Evolutionary conservation across 176 grass and related monocot genomes (phyloP).

Genomic region (Triticum turgidum): DNA sequence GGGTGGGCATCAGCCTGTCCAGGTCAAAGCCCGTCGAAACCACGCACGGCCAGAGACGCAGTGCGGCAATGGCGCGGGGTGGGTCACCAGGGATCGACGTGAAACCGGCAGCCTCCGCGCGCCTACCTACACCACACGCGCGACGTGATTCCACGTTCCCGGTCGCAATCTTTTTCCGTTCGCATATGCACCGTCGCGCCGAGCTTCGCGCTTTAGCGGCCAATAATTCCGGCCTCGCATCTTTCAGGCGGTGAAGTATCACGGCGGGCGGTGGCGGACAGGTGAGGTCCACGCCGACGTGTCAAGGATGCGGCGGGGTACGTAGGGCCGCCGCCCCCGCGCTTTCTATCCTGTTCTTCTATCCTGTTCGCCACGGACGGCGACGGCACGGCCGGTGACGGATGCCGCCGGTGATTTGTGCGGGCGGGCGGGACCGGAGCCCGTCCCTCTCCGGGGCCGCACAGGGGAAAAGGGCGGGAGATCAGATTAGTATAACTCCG

Average conservation of each 20-base stretch:
- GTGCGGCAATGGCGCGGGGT: background rate
- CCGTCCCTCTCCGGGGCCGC: conserved; percentile 1
- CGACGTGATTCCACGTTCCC: background rate
- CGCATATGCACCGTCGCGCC: background rate
- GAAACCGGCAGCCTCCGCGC: conserved; percentile 31
- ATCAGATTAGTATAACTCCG: conserved; percentile 7
- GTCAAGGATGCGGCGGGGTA: background rate
- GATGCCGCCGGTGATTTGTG: background rate
- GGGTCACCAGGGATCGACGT: conserved; percentile 10
- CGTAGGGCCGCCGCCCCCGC: background rate
- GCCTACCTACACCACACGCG: conserved; percentile 12
- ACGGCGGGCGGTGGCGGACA: background rate
- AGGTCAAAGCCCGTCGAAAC: background rate
- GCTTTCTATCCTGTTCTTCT: conserved; percentile 48
- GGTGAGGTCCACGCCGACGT: conserved; percentile 21
- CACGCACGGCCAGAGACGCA: background rate
- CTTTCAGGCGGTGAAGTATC: background rate
- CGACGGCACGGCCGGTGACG: conserved; percentile 16
- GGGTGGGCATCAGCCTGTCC: background rate
- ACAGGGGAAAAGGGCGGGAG: background rate
- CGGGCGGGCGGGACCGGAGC: background rate
- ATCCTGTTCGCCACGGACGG: conserved; percentile 37
- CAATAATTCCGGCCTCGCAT: conserved; percentile 12
- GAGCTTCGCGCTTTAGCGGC: background rate
- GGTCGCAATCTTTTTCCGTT: conserved; percentile 4